A percentile compares a stretch with the other conserved stretches of the same genome.
Conservation (phyloP, 2,329 filamentous ascomycete species). For the Xylariaceae sp. region DNA sequence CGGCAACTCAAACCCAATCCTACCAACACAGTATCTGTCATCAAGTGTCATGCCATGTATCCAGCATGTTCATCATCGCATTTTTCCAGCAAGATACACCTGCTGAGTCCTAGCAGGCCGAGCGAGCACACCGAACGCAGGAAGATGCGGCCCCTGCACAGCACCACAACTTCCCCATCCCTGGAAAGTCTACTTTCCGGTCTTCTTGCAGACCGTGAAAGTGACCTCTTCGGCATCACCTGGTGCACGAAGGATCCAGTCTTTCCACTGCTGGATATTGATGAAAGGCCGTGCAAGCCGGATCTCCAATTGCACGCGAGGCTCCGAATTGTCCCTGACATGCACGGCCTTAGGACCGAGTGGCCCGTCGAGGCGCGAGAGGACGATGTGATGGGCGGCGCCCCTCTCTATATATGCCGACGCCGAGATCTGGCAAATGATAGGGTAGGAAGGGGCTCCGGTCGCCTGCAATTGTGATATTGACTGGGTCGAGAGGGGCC, state of each 20-base stretch:
- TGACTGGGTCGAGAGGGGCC: background rate
- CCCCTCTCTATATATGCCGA: background rate
- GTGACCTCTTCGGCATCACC: slow-evolving; percentile 2
- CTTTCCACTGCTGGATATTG: slow-evolving; percentile 14
- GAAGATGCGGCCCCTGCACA: too few relatives aligned
- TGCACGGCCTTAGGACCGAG: background rate
- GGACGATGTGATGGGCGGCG: slow-evolving; percentile 6
- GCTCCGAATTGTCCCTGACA: background rate
- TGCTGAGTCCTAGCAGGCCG: too few relatives aligned
- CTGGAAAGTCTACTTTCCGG: background rate
- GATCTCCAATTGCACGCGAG: slow-evolving; percentile 2
- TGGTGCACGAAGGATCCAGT: slow-evolving; percentile 15
- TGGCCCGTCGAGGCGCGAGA: slow-evolving; percentile 9
- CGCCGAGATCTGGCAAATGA: slow-evolving; percentile 15
- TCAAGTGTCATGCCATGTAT: too few relatives aligned
- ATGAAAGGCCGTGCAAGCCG: slow-evolving; percentile 6
- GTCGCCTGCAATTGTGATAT: too few relatives aligned
- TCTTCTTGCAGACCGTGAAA: background rate
- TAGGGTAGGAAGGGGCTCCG: slow-evolving; percentile 1
- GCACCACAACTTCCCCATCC: too few relatives aligned
- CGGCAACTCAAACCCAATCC: too few relatives aligned
- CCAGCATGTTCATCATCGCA: too few relatives aligned
- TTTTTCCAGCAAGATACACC: too few relatives aligned
- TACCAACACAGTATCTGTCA: too few relatives aligned
- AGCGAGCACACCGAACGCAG: too few relatives aligned